phyloP scores from a whole-genome alignment of 306 rosid species.

The Pyrus bretschneideri region DNA sequence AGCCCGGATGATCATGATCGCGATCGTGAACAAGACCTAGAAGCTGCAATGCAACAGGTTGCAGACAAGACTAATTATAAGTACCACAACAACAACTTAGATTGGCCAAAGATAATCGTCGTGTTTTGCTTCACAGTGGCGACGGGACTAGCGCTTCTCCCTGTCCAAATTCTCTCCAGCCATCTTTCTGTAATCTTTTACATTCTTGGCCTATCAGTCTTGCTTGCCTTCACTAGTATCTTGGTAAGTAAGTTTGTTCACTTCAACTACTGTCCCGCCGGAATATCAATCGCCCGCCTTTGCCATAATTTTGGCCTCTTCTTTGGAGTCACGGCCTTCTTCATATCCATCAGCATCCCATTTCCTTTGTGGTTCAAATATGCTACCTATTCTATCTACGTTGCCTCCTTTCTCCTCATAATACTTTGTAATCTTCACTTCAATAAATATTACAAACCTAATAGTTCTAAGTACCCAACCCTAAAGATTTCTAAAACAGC shows the following conservation, averaged over 20 bases:
- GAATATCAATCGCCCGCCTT: background rate
- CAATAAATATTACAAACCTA: background rate
- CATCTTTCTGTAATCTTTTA: background rate
- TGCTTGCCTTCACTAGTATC: constrained; percentile 5
- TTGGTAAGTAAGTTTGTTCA: background rate
- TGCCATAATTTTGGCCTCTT: background rate
- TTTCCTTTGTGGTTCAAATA: background rate
- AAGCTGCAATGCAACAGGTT: background rate
- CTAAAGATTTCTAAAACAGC: background rate
- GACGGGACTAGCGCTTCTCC: background rate
- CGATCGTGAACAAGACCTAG: background rate
- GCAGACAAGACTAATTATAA: too few species aligned
- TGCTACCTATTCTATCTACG: background rate
- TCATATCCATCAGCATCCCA: constrained; percentile 4
- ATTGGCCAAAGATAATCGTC: background rate
- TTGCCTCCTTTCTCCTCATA: background rate
- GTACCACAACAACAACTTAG: background rate
- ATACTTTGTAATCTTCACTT: background rate
- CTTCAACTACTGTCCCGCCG: background rate
- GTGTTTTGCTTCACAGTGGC: background rate
- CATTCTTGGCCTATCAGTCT: background rate
- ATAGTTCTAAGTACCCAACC: background rate
- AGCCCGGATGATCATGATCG: too few species aligned
- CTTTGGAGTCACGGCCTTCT: background rate
- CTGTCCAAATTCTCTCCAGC: background rate